Conservation (phyloP, 2,329 filamentous ascomycete genomes). For the Ophiostoma himal-ulmi region DNA sequence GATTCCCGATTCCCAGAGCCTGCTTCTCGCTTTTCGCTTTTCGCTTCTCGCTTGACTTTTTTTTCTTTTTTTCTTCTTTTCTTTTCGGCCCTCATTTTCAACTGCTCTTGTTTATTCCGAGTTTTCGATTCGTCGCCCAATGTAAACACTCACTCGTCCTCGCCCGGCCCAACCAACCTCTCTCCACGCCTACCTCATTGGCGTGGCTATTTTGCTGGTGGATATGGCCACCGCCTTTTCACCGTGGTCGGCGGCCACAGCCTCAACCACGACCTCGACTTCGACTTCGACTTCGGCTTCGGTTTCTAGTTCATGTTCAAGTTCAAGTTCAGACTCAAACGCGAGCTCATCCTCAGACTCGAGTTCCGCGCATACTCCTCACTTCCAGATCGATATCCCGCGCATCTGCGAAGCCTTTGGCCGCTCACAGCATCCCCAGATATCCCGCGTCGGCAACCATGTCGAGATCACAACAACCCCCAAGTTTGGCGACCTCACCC, state of each 20-base stretch:
- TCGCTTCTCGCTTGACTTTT: background rate
- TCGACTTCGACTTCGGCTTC: background rate
- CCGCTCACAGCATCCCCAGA: background rate
- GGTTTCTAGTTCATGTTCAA: background rate
- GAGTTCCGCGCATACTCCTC: background rate
- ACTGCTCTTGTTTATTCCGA: background rate
- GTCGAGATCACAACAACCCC: background rate
- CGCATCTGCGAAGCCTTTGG: conserved; percentile 7
- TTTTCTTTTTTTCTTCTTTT: too few relatives aligned
- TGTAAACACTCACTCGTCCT: background rate
- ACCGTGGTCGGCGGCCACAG: background rate
- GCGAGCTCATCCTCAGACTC: background rate
- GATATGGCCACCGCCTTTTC: conserved; percentile 14
- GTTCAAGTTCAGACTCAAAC: background rate
- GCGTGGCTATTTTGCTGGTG: background rate
- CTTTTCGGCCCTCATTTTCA: background rate
- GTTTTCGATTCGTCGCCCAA: background rate
- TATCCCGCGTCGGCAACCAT: conserved; percentile 4
- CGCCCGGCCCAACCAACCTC: background rate
- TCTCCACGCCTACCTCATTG: background rate
- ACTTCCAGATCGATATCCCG: background rate
- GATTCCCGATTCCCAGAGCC: background rate
- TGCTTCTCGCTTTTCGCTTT: too few relatives aligned
- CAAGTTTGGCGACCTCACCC: conserved; percentile 13
- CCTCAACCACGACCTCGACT: background rate